These are phyloP conservation scores for Dryadomyces quercivorus DNA, from an alignment of 2,329 filamentous ascomycete genomes.

Conservation along the genomic window DNA sequence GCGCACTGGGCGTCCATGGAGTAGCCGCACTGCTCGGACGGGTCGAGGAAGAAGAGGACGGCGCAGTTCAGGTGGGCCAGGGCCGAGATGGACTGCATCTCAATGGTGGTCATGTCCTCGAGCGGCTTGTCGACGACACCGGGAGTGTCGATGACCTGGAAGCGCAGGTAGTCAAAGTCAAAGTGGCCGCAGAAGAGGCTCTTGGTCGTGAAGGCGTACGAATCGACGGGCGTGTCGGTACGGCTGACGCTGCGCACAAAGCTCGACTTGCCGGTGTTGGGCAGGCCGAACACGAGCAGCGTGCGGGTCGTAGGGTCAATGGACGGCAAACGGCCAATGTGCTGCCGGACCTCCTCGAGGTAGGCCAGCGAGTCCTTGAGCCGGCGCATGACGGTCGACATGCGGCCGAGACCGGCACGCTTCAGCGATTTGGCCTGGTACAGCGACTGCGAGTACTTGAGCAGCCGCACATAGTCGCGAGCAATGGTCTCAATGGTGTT, in stretches of 20 bases:
- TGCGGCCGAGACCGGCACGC: slow-evolving; percentile 86
- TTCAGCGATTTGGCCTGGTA: slow-evolving; percentile 99
- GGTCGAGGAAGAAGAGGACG: slow-evolving; percentile 96
- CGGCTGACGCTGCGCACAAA: slow-evolving; percentile 87
- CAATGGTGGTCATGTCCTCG: slow-evolving; percentile 99
- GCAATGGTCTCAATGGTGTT: slow-evolving; percentile 93
- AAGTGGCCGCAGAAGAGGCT: slow-evolving; percentile 95
- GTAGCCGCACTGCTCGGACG: slow-evolving; percentile 94
- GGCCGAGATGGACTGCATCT: slow-evolving; percentile 97
- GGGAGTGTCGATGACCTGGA: slow-evolving; percentile 85
- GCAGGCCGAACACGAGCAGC: slow-evolving; percentile 91
- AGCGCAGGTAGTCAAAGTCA: slow-evolving; percentile 85
- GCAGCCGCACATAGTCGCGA: slow-evolving; percentile 87
- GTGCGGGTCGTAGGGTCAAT: slow-evolving; percentile 98
- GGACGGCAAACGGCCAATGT: slow-evolving; percentile 90
- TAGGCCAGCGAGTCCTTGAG: slow-evolving; percentile 92
- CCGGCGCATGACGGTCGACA: slow-evolving; percentile 93
- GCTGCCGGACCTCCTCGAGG: slow-evolving; percentile 92
- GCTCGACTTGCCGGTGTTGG: slow-evolving; percentile 94
- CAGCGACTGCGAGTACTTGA: slow-evolving; percentile 83
- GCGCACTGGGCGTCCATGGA: slow-evolving; percentile 85
- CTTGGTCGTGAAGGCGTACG: slow-evolving; percentile 94
- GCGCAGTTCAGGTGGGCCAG: slow-evolving; percentile 93
- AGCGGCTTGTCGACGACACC: slow-evolving; percentile 95
- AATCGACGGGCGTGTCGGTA: slow-evolving; percentile 93